Conservation (phyloP, 345 rosid genomes). For the Clarkia xantiana region DNA sequence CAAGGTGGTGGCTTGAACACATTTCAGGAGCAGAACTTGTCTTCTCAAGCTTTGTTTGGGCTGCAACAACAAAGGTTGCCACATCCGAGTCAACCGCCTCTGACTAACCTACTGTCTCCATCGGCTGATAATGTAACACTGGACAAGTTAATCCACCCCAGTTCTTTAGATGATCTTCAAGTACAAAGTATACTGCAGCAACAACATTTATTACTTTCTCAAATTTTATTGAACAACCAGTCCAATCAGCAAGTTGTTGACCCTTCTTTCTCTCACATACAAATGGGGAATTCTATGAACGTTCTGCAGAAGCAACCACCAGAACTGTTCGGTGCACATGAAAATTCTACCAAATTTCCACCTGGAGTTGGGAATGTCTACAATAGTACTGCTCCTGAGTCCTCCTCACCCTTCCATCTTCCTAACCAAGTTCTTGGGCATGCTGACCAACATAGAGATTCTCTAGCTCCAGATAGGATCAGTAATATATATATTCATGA, state of each 20-base stretch:
- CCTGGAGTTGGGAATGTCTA: conserved; percentile 21
- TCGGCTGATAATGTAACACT: conserved; percentile 32
- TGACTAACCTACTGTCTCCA: conserved; percentile 56
- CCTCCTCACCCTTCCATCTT: conserved; percentile 21
- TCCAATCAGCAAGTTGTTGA: conserved; percentile 39
- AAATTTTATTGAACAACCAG: conserved; percentile 57
- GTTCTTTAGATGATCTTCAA: conserved; percentile 62
- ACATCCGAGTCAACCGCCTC: conserved; percentile 30
- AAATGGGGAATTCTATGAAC: conserved; percentile 39
- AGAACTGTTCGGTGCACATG: conserved; percentile 37
- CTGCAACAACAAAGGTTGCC: conserved; percentile 53
- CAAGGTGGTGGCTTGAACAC: conserved; percentile 34
- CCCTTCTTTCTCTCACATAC: conserved; percentile 38
- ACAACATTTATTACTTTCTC: conserved; percentile 63
- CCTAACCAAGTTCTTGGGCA: conserved; percentile 43
- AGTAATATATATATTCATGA: conserved; percentile 23
- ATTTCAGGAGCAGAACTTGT: conserved; percentile 44
- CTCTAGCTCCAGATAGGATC: conserved; percentile 13
- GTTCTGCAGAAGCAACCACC: conserved; percentile 35
- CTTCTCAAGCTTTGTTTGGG: conserved; percentile 51
- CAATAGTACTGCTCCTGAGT: conserved; percentile 25
- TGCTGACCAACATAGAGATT: conserved; percentile 20
- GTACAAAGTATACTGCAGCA: conserved; percentile 63
- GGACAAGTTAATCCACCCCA: conserved; percentile 39
- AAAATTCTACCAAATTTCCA: conserved; percentile 32